Base-by-base conservation (phyloP, 2,329 filamentous ascomycete species). In the Aspergillus sp. region DNA sequence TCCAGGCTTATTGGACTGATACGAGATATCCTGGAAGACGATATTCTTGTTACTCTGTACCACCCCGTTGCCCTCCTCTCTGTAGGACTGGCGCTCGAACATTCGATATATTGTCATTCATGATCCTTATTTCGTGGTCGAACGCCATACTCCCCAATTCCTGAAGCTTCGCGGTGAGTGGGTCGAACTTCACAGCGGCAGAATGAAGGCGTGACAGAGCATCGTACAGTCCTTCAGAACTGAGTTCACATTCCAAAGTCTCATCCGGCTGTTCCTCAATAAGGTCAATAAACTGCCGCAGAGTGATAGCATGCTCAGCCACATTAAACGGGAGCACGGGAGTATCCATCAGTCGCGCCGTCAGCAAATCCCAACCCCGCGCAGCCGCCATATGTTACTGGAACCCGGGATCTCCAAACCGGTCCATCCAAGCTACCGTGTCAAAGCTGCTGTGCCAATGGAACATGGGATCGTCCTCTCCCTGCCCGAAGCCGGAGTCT, bases 371-470 rank as follows among this genome's bases (percentile, higher is more conserved):
- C 3, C 83, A 69, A 7, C 88, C 61, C 60, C 83, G 81, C 3
- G 82, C 76, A 72, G 83, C 80, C 44, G 81, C 72, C 48, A 71
- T 55, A 58, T 81, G 78, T 56, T 80, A 78, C 10, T 73, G 56
- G 60, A 75, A 80, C 7, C 63, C 68, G 1, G 70, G 69, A 54
- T 90, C 86, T 3, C 85, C 85, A 54, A 80, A 86, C 1, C 69
- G 82, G 5, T 81, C 74, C 84, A 89, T 89, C 85, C 86, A 90
- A 57, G 82, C 70, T 60, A 84, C 88, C 7, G 76, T 83, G 60
- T 90, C 86, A 60, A 87, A 90, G 65, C 88, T 88, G 54, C 77
- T 60, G 44, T 90, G 85, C 57, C 89, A 90, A 65, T 85, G 83
- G 57, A 85, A 84, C 38, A 72, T 64, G 55, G 64, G 60, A 38